Conservation (phyloP, 768 basidiomycete genomes). For the Psilocybe cubensis region DNA sequence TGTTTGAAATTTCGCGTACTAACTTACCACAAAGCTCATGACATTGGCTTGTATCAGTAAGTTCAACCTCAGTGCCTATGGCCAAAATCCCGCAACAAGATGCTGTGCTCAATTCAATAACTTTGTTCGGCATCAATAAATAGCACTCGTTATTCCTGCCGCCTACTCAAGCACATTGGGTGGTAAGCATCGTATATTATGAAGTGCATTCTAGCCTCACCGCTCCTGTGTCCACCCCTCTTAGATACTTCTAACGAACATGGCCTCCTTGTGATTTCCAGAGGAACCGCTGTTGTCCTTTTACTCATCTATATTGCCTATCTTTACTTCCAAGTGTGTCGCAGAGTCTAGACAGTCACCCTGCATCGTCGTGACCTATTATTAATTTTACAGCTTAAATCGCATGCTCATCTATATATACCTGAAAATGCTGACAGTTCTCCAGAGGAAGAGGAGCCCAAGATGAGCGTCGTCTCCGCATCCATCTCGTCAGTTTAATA, state of each 20-base stretch:
- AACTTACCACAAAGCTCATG: conserved; percentile 58
- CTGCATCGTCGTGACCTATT: background rate
- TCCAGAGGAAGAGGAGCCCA: conserved; percentile 43
- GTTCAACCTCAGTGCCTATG: conserved; percentile 26
- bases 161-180: conserved; percentile 65
- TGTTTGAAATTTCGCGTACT: background rate
- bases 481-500: conserved; percentile 49
- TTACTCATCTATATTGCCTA: conserved; percentile 76
- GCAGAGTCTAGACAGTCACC: conserved; percentile 11
- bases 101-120: conserved; percentile 8
- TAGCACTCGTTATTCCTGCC: conserved; percentile 87
- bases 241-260: conserved; percentile 29
- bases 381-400: conserved; percentile 55
- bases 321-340: conserved; percentile 70
- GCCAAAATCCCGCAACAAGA: background rate
- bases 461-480: conserved; percentile 78
- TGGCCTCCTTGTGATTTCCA: conserved; percentile 74
- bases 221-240: background rate
- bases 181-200: conserved; percentile 11
- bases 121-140: conserved; percentile 1
- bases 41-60: conserved; percentile 84
- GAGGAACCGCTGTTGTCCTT: conserved; percentile 80
- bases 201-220: background rate
- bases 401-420: conserved; percentile 68
- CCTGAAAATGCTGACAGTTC: conserved; percentile 18